Evolutionary conservation across 257 asterid species (phyloP), one percentile per base, ranked within the genome.

Genomic region (Rhazya stricta): DNA sequence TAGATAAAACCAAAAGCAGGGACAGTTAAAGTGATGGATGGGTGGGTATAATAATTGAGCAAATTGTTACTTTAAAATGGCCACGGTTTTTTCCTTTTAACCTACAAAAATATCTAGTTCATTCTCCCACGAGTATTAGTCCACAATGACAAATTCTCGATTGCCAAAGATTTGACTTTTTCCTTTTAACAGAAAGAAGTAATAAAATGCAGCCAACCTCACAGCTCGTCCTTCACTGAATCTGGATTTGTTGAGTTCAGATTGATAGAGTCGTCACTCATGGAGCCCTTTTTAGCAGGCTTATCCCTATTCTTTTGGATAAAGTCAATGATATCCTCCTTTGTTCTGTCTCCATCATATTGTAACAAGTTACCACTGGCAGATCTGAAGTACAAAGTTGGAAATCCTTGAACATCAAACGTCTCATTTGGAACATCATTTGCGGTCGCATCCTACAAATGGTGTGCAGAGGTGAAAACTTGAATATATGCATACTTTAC

Each of bases 321-420:
- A 63, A 87, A 92, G 1, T 71, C 76, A 27, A 90, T 87, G 75
- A 92, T 85, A 50, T 75, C 91, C 73, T 90, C 96, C 84, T 92
- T 92, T 30, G 97, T 84, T 78, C 92, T 82, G 4, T 83, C 91
- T 0, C 97, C 96, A 0, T 86, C 84, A 37, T 92, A 90, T 75
- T 60, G 80, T 19, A 65, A 46, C 82, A 87, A 42, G 69, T 77
- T 81, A 4, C 97, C 97, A 9, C 79, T 76, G 58, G 97, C 83
- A 30, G 96, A 86, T 80, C 84, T 89, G 86, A 90, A 92, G 92
- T 89, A 92, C 66, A 92, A 1, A 0, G 96, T 90, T 15, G 97
- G 97, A 86, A 79, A 86, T 41, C 95, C 97, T 81, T 84, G 77
- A 67, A 92, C 90, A 1, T 89, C 91, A 8, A 92, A 92, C 72